Base-by-base conservation (phyloP, 140 eudicot genomes). In the Bidens hawaiensis region DNA sequence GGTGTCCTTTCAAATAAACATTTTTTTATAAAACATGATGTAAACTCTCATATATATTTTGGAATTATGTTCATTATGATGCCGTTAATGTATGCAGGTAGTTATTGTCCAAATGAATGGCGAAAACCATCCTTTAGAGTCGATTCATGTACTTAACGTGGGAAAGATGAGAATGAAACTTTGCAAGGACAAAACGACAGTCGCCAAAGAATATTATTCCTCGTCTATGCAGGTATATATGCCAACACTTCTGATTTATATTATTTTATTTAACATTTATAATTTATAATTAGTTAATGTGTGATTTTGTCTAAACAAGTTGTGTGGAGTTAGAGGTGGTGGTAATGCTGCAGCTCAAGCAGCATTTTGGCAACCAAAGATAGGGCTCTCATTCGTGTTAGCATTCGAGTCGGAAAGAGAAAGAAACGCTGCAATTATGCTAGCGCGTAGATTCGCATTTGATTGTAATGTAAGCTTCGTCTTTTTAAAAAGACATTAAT, bases 331-430 rank as follows among this genome's bases (percentile, higher is more conserved):
- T 51, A 84, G 98, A 79, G 98, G 98, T 14, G 98, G 98, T 31
- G 98, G 98, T 8, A 91, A 87, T 36, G 98, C 98, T 25, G 98
- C 98, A 70, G 91, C 95, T 15, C 98, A 91, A 70, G 88, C 98
- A 24, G 57, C 80, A 57, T 91, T 84, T 64, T 91, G 98, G 98
- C 96, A 82, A 75, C 88, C 85, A 60, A 87, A 87, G 62, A 42
- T 27, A 12, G 94, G 96, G 27, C 74, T 72, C 53, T 79, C 90
- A 38, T 91, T 87, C 60, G 88, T 91, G 19, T 59, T 91, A 27
- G 98, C 93, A 51, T 87, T 91, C 23, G 98, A 91, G 64, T 79
- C 96, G 0, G 96, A 78, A 50, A 75, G 98, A 75, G 98, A 91
- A 49, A 74, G 98, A 70, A 91, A 91, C 67, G 98, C 96, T 30